These are phyloP conservation scores for Rhizopus sp. DNA, from an alignment of 371 early-diverging fungal genomes.

Conservation along the genomic window DNA sequence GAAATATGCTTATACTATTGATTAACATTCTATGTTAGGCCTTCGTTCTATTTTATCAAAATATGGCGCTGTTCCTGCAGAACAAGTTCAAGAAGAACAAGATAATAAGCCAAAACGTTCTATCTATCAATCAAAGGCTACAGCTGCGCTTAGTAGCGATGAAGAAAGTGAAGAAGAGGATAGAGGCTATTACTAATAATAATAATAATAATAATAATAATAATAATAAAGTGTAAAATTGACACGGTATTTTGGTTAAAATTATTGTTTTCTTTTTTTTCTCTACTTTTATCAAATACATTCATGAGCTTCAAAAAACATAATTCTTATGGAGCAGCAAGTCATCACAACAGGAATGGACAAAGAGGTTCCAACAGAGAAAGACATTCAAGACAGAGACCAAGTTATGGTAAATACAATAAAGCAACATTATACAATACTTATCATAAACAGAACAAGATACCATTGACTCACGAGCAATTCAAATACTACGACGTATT, in stretches of 20 bases:
- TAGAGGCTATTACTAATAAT: slow-evolving; percentile 43
- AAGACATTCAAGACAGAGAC: slow-evolving; percentile 8
- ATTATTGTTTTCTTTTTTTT: no score
- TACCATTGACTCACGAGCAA: slow-evolving; percentile 24
- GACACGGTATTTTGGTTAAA: neutral
- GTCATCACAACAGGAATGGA: slow-evolving; percentile 5
- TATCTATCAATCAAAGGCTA: slow-evolving; percentile 49
- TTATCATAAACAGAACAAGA: neutral
- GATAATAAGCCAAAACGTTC: slow-evolving; percentile 29
- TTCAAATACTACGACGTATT: slow-evolving; percentile 29
- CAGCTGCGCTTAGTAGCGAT: slow-evolving; percentile 63
- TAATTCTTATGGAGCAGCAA: slow-evolving; percentile 9
- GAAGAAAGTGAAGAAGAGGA: slow-evolving; percentile 57
- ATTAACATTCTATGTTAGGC: slow-evolving; percentile 16
- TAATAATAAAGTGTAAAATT: neutral
- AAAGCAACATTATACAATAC: neutral
- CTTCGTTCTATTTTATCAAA: slow-evolving; percentile 40
- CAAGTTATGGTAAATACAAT: neutral
- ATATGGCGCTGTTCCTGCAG: slow-evolving; percentile 48
- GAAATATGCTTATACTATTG: neutral
- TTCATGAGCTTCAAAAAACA: slow-evolving; percentile 20
- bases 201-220: neutral
- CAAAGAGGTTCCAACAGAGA: slow-evolving; percentile 15
- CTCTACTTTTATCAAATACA: no score
- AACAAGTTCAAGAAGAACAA: slow-evolving; percentile 29